phyloP scores from a whole-genome alignment of 345 rosid species.

The Trapa incisa region DNA sequence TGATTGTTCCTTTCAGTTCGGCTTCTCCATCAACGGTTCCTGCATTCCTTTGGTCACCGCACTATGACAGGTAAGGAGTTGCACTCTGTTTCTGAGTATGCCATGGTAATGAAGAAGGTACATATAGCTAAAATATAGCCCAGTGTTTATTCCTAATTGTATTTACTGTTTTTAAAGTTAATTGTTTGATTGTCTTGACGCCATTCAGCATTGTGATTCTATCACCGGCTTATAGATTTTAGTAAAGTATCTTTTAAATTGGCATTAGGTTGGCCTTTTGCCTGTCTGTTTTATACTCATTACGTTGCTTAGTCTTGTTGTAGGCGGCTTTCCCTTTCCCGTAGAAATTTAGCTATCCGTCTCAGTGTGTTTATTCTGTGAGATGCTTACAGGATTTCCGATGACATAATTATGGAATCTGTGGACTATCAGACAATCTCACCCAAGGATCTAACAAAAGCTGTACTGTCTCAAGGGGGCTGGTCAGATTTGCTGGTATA shows the following conservation, averaged over 20 bases:
- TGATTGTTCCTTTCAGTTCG: conserved; percentile 19
- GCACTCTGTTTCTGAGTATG: neutral
- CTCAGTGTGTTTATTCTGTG: neutral
- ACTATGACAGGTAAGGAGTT: conserved; percentile 18
- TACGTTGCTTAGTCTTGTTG: neutral
- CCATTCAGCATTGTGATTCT: neutral
- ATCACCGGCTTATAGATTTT: neutral
- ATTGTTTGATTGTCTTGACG: neutral
- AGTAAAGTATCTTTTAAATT: neutral
- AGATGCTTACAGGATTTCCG: conserved; percentile 17
- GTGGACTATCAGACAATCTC: conserved; percentile 69
- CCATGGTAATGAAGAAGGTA: neutral
- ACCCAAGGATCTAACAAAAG: conserved; percentile 53
- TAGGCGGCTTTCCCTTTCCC: neutral
- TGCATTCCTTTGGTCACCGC: conserved; percentile 86
- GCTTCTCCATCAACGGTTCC: conserved; percentile 46
- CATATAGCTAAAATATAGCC: neutral
- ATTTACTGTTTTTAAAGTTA: neutral
- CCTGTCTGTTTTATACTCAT: neutral
- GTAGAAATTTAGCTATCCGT: too few relatives aligned
- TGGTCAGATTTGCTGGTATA: conserved; percentile 76
- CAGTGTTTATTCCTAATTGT: neutral
- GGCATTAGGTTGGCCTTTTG: neutral
- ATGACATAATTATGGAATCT: conserved; percentile 24
- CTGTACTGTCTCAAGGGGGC: conserved; percentile 57